phyloP scores from a whole-genome alignment of 352 stramenopile genomes.

The Elongisporangium undulatum region DNA sequence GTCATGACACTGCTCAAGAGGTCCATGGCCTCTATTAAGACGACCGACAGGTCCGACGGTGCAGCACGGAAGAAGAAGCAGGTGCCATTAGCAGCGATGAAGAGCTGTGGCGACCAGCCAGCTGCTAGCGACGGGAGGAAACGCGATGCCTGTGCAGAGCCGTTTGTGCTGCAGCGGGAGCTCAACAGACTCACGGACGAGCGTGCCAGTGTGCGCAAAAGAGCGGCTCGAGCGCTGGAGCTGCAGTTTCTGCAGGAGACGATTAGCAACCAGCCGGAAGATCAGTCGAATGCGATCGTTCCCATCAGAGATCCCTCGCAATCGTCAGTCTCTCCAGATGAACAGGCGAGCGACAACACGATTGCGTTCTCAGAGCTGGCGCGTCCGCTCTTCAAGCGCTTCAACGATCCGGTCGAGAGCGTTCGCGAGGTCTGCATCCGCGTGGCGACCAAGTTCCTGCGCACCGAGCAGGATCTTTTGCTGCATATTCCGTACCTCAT shows the following conservation, averaged over 20 bases:
- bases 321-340: neutral
- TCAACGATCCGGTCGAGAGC: slow-evolving; percentile 80
- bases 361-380: slow-evolving; percentile 39
- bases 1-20: neutral
- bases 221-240: slow-evolving; percentile 50
- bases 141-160: neutral
- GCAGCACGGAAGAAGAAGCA: neutral
- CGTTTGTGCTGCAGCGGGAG: slow-evolving; percentile 22
- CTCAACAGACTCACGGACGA: slow-evolving; percentile 64
- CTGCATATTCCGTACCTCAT: slow-evolving; percentile 71
- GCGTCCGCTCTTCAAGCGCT: slow-evolving; percentile 78
- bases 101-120: neutral
- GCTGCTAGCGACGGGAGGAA: neutral
- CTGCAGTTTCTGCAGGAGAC: slow-evolving; percentile 23
- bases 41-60: neutral
- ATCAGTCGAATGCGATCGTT: slow-evolving; percentile 1
- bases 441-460: slow-evolving; percentile 41
- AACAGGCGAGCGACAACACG: slow-evolving; percentile 2
- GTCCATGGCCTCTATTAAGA: neutral
- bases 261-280: neutral
- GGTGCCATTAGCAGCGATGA: neutral
- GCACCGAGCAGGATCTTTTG: slow-evolving; percentile 49
- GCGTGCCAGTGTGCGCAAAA: slow-evolving; percentile 41
- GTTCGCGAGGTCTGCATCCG: slow-evolving; percentile 68
- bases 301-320: neutral